Percentiles rank a stretch among this genome's conserved stretches.
Evolutionary conservation across 192 early-diverging fungal species (phyloP).

Genomic region (Funneliformis geosporum): DNA sequence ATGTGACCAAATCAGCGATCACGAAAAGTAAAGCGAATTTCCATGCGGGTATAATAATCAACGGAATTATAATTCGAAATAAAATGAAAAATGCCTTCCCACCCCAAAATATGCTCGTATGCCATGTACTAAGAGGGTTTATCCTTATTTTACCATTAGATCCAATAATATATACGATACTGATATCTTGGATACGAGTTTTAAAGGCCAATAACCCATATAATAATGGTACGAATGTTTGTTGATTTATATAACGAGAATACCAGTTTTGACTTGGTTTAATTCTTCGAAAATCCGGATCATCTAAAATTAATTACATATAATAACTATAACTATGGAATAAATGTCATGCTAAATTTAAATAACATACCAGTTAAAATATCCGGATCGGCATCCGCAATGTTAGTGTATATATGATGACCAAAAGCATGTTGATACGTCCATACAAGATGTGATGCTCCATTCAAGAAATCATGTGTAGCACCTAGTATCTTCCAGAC

Average conservation of each 20-base stretch:
- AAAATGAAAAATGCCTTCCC: constrained; percentile 57
- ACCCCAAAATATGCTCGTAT: constrained; percentile 57
- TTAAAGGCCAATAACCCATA: constrained; percentile 57
- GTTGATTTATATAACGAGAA: constrained; percentile 51
- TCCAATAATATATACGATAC: constrained; percentile 51
- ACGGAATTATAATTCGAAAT: constrained; percentile 50
- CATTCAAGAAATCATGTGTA: constrained; percentile 62
- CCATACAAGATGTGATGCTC: constrained; percentile 55
- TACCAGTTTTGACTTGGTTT: constrained; percentile 55
- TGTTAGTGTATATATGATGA: constrained; percentile 62
- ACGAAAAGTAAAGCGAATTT: constrained; percentile 48
- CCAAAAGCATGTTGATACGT: constrained; percentile 61
- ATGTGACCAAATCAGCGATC: constrained; percentile 49
- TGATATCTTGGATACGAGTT: constrained; percentile 53
- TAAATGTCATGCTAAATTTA: neutral
- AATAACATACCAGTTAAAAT: constrained; percentile 38
- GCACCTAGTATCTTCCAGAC: constrained; percentile 57
- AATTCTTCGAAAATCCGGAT: constrained; percentile 57
- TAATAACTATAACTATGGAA: neutral
- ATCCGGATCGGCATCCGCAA: constrained; percentile 57
- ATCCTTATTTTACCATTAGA: constrained; percentile 52
- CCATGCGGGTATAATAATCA: constrained; percentile 36
- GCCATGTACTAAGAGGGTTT: constrained; percentile 47
- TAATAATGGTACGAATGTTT: constrained; percentile 51
- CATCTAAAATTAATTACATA: neutral